Evolutionary conservation across 2,329 filamentous ascomycete species (phyloP), one percentile per base, ranked within the genome.

Genomic region (Penicillium rolfsii): DNA sequence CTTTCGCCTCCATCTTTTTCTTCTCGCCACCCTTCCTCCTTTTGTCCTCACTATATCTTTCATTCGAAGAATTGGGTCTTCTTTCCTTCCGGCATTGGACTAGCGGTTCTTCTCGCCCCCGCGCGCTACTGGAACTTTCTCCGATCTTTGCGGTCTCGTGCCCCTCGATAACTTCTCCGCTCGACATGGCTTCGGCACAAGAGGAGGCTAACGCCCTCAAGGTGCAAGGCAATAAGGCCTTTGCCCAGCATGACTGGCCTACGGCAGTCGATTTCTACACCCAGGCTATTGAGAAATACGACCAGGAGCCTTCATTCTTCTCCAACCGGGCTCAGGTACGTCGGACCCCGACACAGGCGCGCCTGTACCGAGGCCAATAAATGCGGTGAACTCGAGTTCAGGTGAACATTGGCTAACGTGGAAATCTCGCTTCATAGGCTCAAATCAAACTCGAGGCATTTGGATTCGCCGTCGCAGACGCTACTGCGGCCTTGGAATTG

Each of bases 381-480:
- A 46, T 28, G 58, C 7, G 41, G 53, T 35, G 52, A 35, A 22
- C 19, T 33, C 30, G 54, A 45, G 30, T 19, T 28, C 14, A 19
- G 12, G 14, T 36, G 36, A 11, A 45, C 11, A 12, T 16, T 4
- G 16, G 46, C 60, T 57, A 52, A 57, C 16, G 35, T 26, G 52
- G n/a, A 28, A 19, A 30, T 14, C 55, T 41, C 55, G 9, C 28
- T 71, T 52, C 19, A 41, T 22, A 97, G 92, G 91, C 91, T 66
- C 85, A 99, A 76, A 94, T 99, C 78, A 98, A 97, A 81, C 89
- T 94, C 41, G 95, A 99, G 78, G 88, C 94, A 22, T 98, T 93
- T 75, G 95, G 95, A 41, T 96, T 94, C 80, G 93, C 95, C 26
- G 90, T 98, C 70, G 84, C 88, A 55, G 95, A 99, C 79, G 92